These are phyloP conservation scores for Taphrina betulina DNA, from an alignment of 1,139 yeast species.

Conservation along the genomic window DNA sequence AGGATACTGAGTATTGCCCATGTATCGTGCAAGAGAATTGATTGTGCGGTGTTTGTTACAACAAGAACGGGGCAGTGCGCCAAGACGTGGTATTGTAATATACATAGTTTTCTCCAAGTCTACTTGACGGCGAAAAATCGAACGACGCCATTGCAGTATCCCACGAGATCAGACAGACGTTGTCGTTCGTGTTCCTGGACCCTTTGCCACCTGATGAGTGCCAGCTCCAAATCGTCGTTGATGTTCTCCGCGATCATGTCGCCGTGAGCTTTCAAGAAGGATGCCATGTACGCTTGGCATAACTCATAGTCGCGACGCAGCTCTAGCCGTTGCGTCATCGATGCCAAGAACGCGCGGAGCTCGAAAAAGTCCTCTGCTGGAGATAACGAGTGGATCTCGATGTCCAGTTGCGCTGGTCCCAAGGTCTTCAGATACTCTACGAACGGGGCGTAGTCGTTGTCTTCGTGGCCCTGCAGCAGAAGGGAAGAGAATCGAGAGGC, in stretches of 20 bases:
- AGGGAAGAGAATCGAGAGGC: slow-evolving; percentile 66
- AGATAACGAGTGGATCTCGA: slow-evolving; percentile 79
- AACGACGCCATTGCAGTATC: slow-evolving; percentile 82
- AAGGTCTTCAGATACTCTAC: slow-evolving; percentile 58
- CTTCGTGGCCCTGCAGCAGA: slow-evolving; percentile 55
- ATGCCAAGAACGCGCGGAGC: slow-evolving; percentile 61
- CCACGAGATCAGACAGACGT: slow-evolving; percentile 65
- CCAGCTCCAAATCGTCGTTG: slow-evolving; percentile 43
- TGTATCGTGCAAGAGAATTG: too few species aligned
- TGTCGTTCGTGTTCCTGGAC: slow-evolving; percentile 50
- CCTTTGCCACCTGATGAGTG: slow-evolving; percentile 54
- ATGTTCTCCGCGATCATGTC: slow-evolving; percentile 64
- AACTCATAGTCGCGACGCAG: slow-evolving; percentile 66
- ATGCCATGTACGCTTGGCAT: slow-evolving; percentile 71
- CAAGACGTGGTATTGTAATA: too few species aligned
- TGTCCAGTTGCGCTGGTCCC: slow-evolving; percentile 76
- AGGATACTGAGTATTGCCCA: too few species aligned
- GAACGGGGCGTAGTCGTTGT: slow-evolving; percentile 50
- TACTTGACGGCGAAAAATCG: slow-evolving; percentile 50
- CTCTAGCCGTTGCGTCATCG: slow-evolving; percentile 60
- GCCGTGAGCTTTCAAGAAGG: slow-evolving; percentile 75
- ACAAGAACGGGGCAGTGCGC: too few species aligned
- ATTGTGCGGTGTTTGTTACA: too few species aligned
- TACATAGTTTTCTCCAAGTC: too few species aligned
- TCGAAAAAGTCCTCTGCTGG: slow-evolving; percentile 64